Evolutionary conservation across 768 basidiomycete species (phyloP).

Genomic region (Mycena galericulata): DNA sequence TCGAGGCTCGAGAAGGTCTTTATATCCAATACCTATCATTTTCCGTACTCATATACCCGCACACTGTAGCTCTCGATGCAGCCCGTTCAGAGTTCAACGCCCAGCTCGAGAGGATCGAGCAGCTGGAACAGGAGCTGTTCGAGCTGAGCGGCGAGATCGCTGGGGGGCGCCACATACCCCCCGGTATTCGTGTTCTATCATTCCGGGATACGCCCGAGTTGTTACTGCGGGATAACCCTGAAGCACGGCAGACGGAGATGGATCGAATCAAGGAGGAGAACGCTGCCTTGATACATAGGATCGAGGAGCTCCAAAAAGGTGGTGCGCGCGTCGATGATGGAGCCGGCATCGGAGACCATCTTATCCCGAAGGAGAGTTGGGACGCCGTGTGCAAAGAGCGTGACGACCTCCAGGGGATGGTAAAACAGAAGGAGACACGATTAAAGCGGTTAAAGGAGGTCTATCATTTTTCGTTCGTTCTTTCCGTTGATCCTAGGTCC

Average conservation of each 20-base stretch:
- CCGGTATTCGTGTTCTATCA: conserved; percentile 74
- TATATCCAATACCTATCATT: background rate
- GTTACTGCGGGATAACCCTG: conserved; percentile 70
- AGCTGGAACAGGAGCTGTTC: conserved; percentile 83
- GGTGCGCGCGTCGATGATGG: conserved; percentile 37
- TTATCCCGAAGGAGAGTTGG: conserved; percentile 86
- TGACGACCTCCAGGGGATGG: conserved; percentile 68
- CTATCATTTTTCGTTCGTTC: conserved; percentile 16
- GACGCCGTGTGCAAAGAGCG: conserved; percentile 80
- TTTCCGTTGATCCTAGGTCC: background rate
- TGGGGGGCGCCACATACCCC: conserved; percentile 80
- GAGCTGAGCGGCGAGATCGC: conserved; percentile 83
- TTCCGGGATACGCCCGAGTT: conserved; percentile 86
- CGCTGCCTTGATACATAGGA: conserved; percentile 75
- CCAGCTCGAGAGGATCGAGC: conserved; percentile 68
- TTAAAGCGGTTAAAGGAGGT: conserved; percentile 86
- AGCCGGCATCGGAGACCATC: conserved; percentile 42
- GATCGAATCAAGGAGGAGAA: conserved; percentile 87
- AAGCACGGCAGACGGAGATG: conserved; percentile 76
- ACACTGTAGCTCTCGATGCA: conserved; percentile 35
- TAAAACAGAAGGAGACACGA: conserved; percentile 86
- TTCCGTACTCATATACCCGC: background rate
- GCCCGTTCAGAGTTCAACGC: conserved; percentile 52
- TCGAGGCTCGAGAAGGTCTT: conserved; percentile 56
- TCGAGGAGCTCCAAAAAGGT: conserved; percentile 70